Evolutionary conservation across 768 basidiomycete species (phyloP).

Genomic region (Boletus eberwhitei): DNA sequence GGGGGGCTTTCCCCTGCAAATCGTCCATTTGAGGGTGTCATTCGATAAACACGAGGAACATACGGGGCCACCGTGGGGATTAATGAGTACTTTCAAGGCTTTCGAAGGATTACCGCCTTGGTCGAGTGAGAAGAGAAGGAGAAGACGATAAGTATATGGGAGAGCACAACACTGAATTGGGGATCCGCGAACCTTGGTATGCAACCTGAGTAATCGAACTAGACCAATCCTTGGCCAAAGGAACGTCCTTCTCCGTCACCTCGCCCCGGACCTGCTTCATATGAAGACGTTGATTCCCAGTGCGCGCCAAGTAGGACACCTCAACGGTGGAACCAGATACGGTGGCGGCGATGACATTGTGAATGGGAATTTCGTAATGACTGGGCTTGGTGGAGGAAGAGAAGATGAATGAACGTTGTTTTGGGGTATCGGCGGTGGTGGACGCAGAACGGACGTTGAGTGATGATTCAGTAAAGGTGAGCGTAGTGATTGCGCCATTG

Average conservation of each 20-base stretch:
- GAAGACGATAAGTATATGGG: conserved; percentile 1
- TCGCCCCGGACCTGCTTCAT: conserved; percentile 41
- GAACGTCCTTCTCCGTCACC: conserved; percentile 34
- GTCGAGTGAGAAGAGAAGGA: background rate
- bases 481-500: conserved; percentile 13
- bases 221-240: conserved; percentile 48
- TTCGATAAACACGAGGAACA: conserved; percentile 22
- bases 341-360: conserved; percentile 55
- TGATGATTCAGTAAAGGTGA: conserved; percentile 27
- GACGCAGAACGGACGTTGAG: conserved; percentile 28
- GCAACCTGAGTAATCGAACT: conserved; percentile 50
- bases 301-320: conserved; percentile 50
- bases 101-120: conserved; percentile 53
- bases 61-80: conserved; percentile 78
- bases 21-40: background rate
- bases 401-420: conserved; percentile 11
- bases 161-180: background rate
- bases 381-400: background rate
- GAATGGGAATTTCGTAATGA: conserved; percentile 35
- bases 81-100: conserved; percentile 66
- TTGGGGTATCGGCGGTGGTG: background rate
- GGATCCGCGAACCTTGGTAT: conserved; percentile 49
- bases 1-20: conserved; percentile 56
- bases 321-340: conserved; percentile 38
- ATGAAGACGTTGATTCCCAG: conserved; percentile 40